These are phyloP conservation scores for Kwoniella newhampshirensis DNA, from an alignment of 768 basidiomycete genomes.

Conservation along the genomic window DNA sequence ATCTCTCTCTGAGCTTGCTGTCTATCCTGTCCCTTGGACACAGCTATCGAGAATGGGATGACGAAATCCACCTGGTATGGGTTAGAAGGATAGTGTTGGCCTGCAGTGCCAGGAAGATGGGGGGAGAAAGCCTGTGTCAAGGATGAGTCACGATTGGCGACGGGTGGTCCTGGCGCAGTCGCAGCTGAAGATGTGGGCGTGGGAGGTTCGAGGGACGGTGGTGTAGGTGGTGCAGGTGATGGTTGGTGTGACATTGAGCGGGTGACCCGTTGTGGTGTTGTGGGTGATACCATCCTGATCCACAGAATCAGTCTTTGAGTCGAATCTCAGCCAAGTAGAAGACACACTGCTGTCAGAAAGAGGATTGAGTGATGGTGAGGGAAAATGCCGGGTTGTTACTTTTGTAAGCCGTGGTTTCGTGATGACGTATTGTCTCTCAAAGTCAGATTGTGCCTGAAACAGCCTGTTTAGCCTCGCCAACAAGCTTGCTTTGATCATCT, in stretches of 20 bases:
- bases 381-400: too few species aligned
- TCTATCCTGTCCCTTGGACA: constrained; percentile 25
- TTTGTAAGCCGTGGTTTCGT: too few species aligned
- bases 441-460: too few species aligned
- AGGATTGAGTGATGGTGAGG: background rate
- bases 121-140: constrained; percentile 7
- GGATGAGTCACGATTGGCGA: constrained; percentile 24
- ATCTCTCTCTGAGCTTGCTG: constrained; percentile 32
- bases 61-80: constrained; percentile 47
- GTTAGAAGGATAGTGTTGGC: constrained; percentile 25
- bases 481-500: too few species aligned
- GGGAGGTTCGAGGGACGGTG: constrained; percentile 12
- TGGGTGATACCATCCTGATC: background rate
- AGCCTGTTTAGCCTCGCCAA: too few species aligned
- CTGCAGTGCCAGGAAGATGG: background rate
- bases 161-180: constrained; percentile 43
- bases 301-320: too few species aligned
- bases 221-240: constrained; percentile 6
- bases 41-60: constrained; percentile 36
- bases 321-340: too few species aligned
- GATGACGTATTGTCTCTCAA: too few species aligned
- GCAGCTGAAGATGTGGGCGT: background rate
- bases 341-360: too few species aligned
- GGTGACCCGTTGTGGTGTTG: constrained; percentile 31
- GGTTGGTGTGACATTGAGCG: constrained; percentile 36